phyloP scores from a whole-genome alignment of 805 yeast genomes.

The Kodamaea fukazawae region DNA sequence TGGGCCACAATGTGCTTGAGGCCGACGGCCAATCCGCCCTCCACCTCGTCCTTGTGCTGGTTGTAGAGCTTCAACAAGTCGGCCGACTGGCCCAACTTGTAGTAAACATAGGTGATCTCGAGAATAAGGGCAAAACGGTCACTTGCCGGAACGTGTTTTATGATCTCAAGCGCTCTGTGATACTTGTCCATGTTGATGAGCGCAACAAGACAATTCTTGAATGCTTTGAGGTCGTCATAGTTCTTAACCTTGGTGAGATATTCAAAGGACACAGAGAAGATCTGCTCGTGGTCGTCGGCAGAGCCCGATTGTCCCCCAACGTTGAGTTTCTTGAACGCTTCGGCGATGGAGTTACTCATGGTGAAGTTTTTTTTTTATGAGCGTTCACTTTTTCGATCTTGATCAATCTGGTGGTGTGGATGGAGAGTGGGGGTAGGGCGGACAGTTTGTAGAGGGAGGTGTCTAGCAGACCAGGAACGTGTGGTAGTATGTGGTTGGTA shows the following conservation, averaged over 20 bases:
- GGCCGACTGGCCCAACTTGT: constrained; percentile 50
- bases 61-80: constrained; percentile 21
- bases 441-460: too few species aligned
- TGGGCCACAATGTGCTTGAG: constrained; percentile 54
- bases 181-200: constrained; percentile 60
- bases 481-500: too few species aligned
- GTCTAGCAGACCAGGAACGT: too few species aligned
- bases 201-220: constrained; percentile 50
- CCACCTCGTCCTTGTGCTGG: constrained; percentile 9
- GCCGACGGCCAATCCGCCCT: constrained; percentile 26
- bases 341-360: constrained; percentile 40
- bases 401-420: not conserved
- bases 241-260: constrained; percentile 38
- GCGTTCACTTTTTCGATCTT: too few species aligned
- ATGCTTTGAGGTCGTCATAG: constrained; percentile 34
- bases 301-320: constrained; percentile 25
- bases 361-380: constrained; percentile 29
- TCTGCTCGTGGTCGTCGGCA: constrained; percentile 32
- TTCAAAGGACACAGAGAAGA: constrained; percentile 40
- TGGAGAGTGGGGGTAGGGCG: not conserved
- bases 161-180: constrained; percentile 43
- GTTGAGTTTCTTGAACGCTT: constrained; percentile 40
- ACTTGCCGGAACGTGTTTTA: constrained; percentile 39
- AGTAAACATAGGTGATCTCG: constrained; percentile 59
- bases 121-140: constrained; percentile 33